Base-by-base conservation (phyloP, 2,329 filamentous ascomycete species). In the Hypoxylon sp. region DNA sequence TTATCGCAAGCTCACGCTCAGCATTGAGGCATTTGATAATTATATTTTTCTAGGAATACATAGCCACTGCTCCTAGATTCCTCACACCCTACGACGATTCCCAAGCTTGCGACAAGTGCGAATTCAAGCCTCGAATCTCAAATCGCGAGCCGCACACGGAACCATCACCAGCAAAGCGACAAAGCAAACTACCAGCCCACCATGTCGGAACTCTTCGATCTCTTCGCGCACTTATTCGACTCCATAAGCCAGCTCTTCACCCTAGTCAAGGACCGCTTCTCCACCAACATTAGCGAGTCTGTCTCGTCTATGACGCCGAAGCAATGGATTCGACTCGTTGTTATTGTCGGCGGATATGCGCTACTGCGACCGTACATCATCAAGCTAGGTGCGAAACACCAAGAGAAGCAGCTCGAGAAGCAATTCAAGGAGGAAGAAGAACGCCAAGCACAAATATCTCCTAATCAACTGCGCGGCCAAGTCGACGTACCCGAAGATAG, bases 361-460 rank as follows among this genome's bases (percentile, higher is more conserved):
- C 86, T 96, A 57, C 75, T 93, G 24, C 89, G 93, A 0, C 92
- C 92, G 0, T 93, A 93, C 78, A 79, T 94, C 56, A 85, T 94
- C 75, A 91, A 91, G 76, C 80, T 89, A 39, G 89, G 89, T 73
- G 88, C 85, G 67, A 88, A 87, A 74, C 80, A 85, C 69, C 89
- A 92, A 76, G 87, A 89, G 78, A 85, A 85, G 75, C 84, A 90
- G 76, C 84, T 92, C 76, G 89, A 90, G 74, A 84, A 89, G 74
- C 85, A 84, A 70, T 83, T 88, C 73, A 81, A 84, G 47, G 83
- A 86, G 32, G 79, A 80, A 29, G 79, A 79, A 5, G 72, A 75
- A 21, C 82, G 82, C 67, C 42, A 62, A 46, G 83, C 86, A 10
- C 85, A 87, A 75, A 83, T 93, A 65, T 87, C 88, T 3, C 85